Percentiles rank a stretch among this genome's conserved stretches.
phyloP scores from a whole-genome alignment of 805 yeast genomes.

The Barnettozyma pratensis region DNA sequence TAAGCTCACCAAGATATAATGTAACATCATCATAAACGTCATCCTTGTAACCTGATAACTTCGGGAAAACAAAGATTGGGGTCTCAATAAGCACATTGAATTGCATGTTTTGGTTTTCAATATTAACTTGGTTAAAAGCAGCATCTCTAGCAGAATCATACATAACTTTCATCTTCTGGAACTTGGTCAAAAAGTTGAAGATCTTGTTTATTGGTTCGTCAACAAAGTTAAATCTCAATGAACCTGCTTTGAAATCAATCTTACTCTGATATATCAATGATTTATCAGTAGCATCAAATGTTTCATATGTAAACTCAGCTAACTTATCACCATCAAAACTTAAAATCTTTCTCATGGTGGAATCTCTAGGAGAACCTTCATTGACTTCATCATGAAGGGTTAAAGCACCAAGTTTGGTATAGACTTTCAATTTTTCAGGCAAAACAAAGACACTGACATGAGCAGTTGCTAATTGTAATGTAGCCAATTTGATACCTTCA shows the following conservation, averaged over 20 bases:
- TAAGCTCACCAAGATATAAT: slow-evolving; percentile 78
- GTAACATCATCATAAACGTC: slow-evolving; percentile 56
- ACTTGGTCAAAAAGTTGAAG: slow-evolving; percentile 60
- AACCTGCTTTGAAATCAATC: slow-evolving; percentile 65
- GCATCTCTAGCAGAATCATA: slow-evolving; percentile 87
- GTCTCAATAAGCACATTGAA: slow-evolving; percentile 71
- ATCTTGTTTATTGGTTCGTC: slow-evolving; percentile 75
- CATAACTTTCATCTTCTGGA: slow-evolving; percentile 80
- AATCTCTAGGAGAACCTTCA: slow-evolving; percentile 53
- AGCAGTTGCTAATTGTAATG: slow-evolving; percentile 71
- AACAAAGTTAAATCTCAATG: slow-evolving; percentile 70
- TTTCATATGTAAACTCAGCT: slow-evolving; percentile 80
- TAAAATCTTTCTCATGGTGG: slow-evolving; percentile 58
- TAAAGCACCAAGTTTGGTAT: slow-evolving; percentile 71
- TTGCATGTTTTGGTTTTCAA: slow-evolving; percentile 55
- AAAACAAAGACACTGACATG: slow-evolving; percentile 56
- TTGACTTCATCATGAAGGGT: slow-evolving; percentile 72
- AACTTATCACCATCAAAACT: slow-evolving; percentile 77
- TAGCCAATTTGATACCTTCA: slow-evolving; percentile 77
- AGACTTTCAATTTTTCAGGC: slow-evolving; percentile 73
- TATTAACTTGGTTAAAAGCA: slow-evolving; percentile 75
- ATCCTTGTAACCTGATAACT: slow-evolving; percentile 36
- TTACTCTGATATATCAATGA: slow-evolving; percentile 45
- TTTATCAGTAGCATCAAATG: slow-evolving; percentile 56
- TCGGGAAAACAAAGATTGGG: slow-evolving; percentile 81